Evolutionary conservation across 768 basidiomycete species (phyloP).

Genomic region (Mycena olivaceomarginata): DNA sequence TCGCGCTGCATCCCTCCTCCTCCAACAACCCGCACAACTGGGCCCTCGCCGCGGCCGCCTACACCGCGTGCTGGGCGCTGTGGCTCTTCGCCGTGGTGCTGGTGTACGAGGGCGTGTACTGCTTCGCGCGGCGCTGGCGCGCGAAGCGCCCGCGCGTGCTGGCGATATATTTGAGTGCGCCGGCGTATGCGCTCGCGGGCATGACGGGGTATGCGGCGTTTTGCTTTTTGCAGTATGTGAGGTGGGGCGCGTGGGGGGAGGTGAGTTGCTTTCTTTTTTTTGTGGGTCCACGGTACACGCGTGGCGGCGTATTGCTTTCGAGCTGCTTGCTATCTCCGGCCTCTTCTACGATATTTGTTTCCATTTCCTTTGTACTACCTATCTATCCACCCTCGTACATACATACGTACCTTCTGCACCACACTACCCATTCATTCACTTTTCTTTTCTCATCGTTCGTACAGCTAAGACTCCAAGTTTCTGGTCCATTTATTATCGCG

Average conservation of each 20-base stretch:
- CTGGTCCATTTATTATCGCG: too few species aligned
- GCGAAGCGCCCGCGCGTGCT: conserved; percentile 89
- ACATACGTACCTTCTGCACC: too few species aligned
- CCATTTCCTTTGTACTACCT: too few species aligned
- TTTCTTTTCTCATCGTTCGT: too few species aligned
- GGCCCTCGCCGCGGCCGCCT: conserved; percentile 89
- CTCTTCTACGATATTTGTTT: too few species aligned
- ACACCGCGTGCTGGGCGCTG: conserved; percentile 86
- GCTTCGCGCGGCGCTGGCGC: conserved; percentile 85
- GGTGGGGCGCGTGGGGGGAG: neutral
- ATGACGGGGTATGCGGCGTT: neutral
- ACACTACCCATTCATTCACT: too few species aligned
- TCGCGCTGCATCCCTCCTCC: conserved; percentile 85
- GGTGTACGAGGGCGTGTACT: conserved; percentile 86
- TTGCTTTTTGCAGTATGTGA: neutral
- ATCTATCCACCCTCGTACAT: too few species aligned
- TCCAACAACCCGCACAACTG: conserved; percentile 62
- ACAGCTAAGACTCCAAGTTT: too few species aligned
- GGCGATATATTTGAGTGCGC: conserved; percentile 88
- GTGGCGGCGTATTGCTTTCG: too few species aligned
- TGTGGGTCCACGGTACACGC: neutral
- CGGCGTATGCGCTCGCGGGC: conserved; percentile 84
- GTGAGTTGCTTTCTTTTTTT: neutral
- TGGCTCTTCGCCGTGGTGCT: conserved; percentile 86
- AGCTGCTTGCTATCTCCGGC: too few species aligned